phyloP scores from a whole-genome alignment of 1,284 basidiomycete species.

The Rhodotorula sp. region DNA sequence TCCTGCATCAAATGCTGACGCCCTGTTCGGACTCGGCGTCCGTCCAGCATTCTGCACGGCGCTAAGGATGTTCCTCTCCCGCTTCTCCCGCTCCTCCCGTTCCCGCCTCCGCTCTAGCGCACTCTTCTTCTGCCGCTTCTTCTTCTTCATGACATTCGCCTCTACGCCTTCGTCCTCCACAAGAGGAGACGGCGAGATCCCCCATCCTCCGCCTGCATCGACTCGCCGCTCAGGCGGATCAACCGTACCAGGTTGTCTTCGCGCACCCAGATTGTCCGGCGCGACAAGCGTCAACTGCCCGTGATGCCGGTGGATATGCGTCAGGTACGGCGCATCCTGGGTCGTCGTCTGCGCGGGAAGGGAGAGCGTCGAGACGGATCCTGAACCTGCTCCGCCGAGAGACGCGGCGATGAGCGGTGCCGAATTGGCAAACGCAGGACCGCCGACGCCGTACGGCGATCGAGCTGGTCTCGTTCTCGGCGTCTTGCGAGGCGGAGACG shows the following conservation, averaged over 20 bases:
- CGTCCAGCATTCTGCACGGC: constrained; percentile 36
- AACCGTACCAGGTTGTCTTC: constrained; percentile 17
- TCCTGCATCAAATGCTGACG: background rate
- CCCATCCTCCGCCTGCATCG: constrained; percentile 18
- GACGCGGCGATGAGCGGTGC: background rate
- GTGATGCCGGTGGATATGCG: constrained; percentile 34
- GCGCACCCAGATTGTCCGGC: constrained; percentile 32
- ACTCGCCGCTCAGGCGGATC: constrained; percentile 4
- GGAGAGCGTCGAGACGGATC: background rate
- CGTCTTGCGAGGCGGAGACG: background rate
- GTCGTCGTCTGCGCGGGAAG: background rate
- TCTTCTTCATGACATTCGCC: constrained; percentile 10
- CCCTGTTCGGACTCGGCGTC: constrained; percentile 10
- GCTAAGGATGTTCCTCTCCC: constrained; percentile 8
- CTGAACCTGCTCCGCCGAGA: background rate
- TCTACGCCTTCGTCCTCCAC: constrained; percentile 15
- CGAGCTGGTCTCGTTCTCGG: background rate
- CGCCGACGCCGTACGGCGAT: background rate
- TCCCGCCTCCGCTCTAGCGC: background rate
- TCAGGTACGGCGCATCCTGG: constrained; percentile 23
- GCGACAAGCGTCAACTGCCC: constrained; percentile 36
- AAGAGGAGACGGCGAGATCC: background rate
- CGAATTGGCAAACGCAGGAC: background rate
- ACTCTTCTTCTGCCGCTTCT: background rate
- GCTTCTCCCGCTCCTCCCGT: constrained; percentile 6